These are phyloP conservation scores for Colletotrichum echinochloae DNA, from an alignment of 2,329 filamentous ascomycete genomes.

Conservation along the genomic window DNA sequence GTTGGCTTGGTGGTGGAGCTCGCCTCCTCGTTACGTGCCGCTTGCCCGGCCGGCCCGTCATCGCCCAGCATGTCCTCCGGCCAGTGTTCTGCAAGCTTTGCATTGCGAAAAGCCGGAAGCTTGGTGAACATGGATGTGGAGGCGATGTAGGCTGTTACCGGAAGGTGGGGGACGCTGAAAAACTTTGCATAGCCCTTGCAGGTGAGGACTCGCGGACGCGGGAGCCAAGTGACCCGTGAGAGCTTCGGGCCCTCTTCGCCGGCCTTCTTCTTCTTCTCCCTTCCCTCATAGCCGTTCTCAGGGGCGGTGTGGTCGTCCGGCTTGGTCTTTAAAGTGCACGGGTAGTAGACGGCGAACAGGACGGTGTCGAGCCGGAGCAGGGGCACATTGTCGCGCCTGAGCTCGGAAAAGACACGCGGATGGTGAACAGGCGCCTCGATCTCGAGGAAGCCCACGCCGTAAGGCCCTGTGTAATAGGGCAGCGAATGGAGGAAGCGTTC, in stretches of 20 bases:
- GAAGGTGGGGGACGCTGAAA: constrained; percentile 61
- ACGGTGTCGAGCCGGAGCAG: constrained; percentile 65
- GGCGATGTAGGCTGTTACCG: constrained; percentile 65
- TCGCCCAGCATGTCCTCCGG: constrained; percentile 54
- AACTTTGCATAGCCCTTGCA: constrained; percentile 74
- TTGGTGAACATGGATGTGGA: constrained; percentile 73
- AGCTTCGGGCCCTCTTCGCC: constrained; percentile 52
- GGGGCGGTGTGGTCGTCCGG: constrained; percentile 44
- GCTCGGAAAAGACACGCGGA: constrained; percentile 54
- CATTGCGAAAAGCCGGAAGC: constrained; percentile 72
- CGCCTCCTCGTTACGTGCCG: constrained; percentile 45
- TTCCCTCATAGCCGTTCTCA: not conserved
- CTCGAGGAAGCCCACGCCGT: constrained; percentile 76
- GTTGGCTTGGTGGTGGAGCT: constrained; percentile 52
- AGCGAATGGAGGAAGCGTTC: constrained; percentile 61
- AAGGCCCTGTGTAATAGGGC: constrained; percentile 72
- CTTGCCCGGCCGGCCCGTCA: constrained; percentile 50
- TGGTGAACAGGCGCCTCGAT: constrained; percentile 69
- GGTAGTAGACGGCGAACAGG: constrained; percentile 75
- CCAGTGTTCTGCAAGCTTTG: constrained; percentile 67
- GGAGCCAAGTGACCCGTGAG: constrained; percentile 71
- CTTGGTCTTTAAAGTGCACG: constrained; percentile 57
- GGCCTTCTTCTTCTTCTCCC: not conserved
- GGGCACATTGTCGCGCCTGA: constrained; percentile 54
- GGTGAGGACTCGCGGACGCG: constrained; percentile 65